These are phyloP conservation scores for Suillus plorans DNA, from an alignment of 768 basidiomycete genomes.

Conservation along the genomic window DNA sequence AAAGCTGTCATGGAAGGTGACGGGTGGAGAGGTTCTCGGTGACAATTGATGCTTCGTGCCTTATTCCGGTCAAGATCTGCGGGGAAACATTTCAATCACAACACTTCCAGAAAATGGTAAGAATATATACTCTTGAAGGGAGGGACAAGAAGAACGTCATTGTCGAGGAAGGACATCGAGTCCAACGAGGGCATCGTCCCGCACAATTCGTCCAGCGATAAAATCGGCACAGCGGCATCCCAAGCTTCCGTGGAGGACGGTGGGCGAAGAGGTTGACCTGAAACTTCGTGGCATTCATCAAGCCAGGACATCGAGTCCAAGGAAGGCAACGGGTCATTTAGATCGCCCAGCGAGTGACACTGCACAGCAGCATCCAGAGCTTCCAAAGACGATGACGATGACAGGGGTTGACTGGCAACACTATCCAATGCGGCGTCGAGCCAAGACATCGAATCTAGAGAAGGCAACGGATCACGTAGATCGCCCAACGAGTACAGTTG, in stretches of 20 bases:
- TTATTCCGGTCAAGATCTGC: neutral
- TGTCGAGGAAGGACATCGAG: neutral
- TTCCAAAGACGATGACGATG: neutral
- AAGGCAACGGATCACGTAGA: neutral
- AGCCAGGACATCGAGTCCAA: constrained; percentile 2
- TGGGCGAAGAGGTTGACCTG: neutral
- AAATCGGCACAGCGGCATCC: neutral
- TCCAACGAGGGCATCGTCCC: neutral
- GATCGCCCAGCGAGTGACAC: neutral
- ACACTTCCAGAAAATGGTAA: neutral
- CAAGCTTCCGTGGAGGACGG: neutral
- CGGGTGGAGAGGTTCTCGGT: neutral
- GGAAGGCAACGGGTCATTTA: neutral
- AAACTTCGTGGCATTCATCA: neutral
- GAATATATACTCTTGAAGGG: neutral
- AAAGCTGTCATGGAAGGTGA: neutral
- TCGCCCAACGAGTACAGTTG: neutral
- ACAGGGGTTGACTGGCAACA: neutral
- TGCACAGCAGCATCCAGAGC: neutral
- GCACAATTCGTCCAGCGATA: neutral
- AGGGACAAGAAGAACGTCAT: neutral
- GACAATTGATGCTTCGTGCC: neutral
- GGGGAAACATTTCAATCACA: neutral
- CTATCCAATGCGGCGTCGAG: neutral
- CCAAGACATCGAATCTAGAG: neutral